Percentiles rank a stretch among this genome's conserved stretches.
phyloP scores from a whole-genome alignment of 306 rosid species.

The Fagus sylvatica region DNA sequence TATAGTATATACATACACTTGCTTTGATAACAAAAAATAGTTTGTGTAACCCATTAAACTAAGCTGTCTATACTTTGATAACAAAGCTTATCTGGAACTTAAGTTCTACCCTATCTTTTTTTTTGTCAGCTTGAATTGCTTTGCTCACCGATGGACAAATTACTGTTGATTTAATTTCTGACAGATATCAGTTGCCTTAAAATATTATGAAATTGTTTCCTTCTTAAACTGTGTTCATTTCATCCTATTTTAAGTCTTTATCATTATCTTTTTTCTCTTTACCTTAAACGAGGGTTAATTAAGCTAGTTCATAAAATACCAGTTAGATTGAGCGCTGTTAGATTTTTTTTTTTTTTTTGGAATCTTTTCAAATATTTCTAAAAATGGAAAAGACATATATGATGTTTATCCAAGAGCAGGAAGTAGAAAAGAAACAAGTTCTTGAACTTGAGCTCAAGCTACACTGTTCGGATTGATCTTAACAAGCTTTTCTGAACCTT shows the following conservation, averaged over 20 bases:
- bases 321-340: not conserved
- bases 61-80: not conserved
- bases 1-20: not conserved
- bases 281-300: not conserved
- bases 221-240: not conserved
- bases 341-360: not conserved
- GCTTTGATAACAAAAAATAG: not conserved
- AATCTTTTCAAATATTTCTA: not conserved
- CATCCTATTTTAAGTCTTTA: too few relatives aligned
- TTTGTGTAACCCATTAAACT: not conserved
- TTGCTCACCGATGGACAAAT: not conserved
- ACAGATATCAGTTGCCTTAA: too few relatives aligned
- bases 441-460: not conserved
- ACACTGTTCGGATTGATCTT: not conserved
- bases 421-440: not conserved
- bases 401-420: too few relatives aligned
- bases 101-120: not conserved
- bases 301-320: not conserved
- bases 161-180: too few relatives aligned
- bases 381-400: too few relatives aligned
- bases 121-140: not conserved
- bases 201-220: too few relatives aligned
- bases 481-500: too few relatives aligned
- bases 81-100: too few relatives aligned
- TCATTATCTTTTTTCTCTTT: not conserved